A percentile compares a stretch with the other conserved stretches of the same genome.
Evolutionary conservation across 306 rosid species (phyloP).

Genomic region (Dryas octopetala): DNA sequence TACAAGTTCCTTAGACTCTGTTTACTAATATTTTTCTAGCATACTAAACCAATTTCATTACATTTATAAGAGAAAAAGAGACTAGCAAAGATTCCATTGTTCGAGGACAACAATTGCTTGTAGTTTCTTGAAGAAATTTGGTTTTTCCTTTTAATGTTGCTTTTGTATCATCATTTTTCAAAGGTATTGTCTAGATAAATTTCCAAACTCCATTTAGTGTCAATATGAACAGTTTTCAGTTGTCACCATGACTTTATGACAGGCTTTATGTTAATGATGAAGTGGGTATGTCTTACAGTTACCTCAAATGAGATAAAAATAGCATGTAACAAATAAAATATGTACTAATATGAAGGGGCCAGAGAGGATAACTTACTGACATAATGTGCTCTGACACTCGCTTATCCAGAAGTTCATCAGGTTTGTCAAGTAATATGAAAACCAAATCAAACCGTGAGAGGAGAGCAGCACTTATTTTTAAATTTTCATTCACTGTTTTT

Average conservation of each 20-base stretch:
- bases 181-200: background rate
- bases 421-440: constrained; percentile 94
- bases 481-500: constrained; percentile 93
- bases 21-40: background rate
- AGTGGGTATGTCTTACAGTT: constrained; percentile 13
- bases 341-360: constrained; percentile 15
- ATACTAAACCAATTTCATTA: background rate
- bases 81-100: background rate
- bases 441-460: constrained; percentile 91
- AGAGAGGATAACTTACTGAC: constrained; percentile 67
- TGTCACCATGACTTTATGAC: constrained; percentile 16
- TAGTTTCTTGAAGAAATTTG: background rate
- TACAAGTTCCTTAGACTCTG: background rate
- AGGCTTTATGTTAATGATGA: constrained; percentile 6
- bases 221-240: background rate
- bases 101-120: too few species aligned
- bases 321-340: constrained; percentile 8
- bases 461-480: constrained; percentile 88
- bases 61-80: background rate
- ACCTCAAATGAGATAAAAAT: constrained; percentile 29
- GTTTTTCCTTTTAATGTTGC: background rate
- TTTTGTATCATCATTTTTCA: background rate
- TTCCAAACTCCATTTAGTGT: background rate
- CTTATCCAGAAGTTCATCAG: constrained; percentile 90
- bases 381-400: constrained; percentile 92